A percentile compares a stretch with the other conserved stretches of the same genome.
Evolutionary conservation across 2,329 filamentous ascomycete species (phyloP).

Genomic region (Cladophialophora psammophila): DNA sequence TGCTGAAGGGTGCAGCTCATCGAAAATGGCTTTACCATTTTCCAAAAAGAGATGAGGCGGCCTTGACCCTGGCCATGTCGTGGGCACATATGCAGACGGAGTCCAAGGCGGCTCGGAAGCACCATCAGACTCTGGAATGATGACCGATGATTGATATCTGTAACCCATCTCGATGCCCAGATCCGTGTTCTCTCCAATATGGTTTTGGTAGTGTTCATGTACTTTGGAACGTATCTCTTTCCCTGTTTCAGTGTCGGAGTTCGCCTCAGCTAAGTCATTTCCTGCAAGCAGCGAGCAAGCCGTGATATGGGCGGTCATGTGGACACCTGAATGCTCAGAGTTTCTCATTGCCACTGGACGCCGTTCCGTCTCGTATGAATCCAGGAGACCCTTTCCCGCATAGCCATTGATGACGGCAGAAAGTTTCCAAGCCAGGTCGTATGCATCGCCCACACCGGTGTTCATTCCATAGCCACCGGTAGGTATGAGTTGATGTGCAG

Average conservation of each 20-base stretch:
- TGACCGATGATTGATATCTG: conserved; percentile 31
- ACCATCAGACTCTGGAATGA: conserved; percentile 21
- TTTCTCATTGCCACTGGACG: conserved; percentile 42
- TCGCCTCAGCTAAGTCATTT: no score
- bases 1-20: no score
- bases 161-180: conserved; percentile 41
- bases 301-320: conserved; percentile 36
- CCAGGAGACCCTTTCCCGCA: conserved; percentile 41
- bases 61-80: conserved; percentile 25
- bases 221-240: conserved; percentile 2
- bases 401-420: conserved; percentile 53
- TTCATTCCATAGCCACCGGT: conserved; percentile 69
- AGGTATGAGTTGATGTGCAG: conserved; percentile 57
- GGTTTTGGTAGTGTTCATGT: conserved; percentile 14
- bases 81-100: conserved; percentile 21
- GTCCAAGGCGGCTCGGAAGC: conserved; percentile 13
- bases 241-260: conserved; percentile 14
- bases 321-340: conserved; percentile 40
- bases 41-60: conserved; percentile 27
- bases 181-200: conserved; percentile 35
- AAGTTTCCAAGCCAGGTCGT: conserved; percentile 65
- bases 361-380: conserved; percentile 44
- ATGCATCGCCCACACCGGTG: conserved; percentile 62
- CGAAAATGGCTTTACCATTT: no score
- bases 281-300: no score